phyloP scores from a whole-genome alignment of 2,329 filamentous ascomycete genomes.

The Aureobasidium subglaciale region DNA sequence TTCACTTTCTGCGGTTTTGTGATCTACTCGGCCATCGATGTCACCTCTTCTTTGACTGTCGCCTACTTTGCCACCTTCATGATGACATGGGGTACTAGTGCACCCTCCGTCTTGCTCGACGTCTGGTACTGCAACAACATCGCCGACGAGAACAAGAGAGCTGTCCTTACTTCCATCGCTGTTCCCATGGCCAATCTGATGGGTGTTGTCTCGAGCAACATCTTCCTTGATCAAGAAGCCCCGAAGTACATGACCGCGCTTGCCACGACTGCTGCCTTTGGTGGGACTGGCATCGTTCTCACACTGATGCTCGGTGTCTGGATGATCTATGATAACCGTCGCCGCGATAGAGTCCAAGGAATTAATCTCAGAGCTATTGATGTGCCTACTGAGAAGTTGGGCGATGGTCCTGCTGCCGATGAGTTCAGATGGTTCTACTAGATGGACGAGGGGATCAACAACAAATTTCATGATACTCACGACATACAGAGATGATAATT shows the following conservation, averaged over 20 bases:
- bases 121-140: slow-evolving; percentile 80
- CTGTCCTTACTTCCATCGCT: slow-evolving; percentile 63
- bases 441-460: too few species aligned
- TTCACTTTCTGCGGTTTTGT: slow-evolving; percentile 73
- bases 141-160: slow-evolving; percentile 65
- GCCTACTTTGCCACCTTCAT: slow-evolving; percentile 74
- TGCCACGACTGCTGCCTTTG: slow-evolving; percentile 58
- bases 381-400: slow-evolving; percentile 39
- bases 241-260: slow-evolving; percentile 62
- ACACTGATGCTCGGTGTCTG: slow-evolving; percentile 52
- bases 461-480: too few species aligned
- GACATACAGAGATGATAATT: too few species aligned
- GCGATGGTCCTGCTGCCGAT: slow-evolving; percentile 35
- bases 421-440: slow-evolving; percentile 40
- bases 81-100: slow-evolving; percentile 73
- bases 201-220: slow-evolving; percentile 63
- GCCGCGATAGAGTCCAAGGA: slow-evolving; percentile 52
- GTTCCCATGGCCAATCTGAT: slow-evolving; percentile 72
- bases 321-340: slow-evolving; percentile 59
- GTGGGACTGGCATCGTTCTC: slow-evolving; percentile 50
- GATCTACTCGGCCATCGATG: slow-evolving; percentile 65
- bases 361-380: slow-evolving; percentile 46
- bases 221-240: slow-evolving; percentile 56
- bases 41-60: slow-evolving; percentile 53
- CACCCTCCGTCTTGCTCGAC: slow-evolving; percentile 62